Evolutionary conservation across 306 rosid genomes (phyloP).

Genomic region (Sicyos baderoa): DNA sequence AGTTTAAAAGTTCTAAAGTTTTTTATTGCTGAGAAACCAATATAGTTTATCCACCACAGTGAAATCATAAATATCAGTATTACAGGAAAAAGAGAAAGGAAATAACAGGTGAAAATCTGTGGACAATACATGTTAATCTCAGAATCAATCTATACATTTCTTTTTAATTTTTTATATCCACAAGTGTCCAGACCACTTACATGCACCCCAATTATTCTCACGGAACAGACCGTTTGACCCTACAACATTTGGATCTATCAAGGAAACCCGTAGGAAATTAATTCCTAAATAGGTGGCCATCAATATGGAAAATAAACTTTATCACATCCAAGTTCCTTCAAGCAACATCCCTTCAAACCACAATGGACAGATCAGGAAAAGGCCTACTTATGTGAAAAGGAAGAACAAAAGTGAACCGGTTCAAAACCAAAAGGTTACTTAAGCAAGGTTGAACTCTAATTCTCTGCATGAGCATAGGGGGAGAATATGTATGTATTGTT

Average conservation of each 20-base stretch:
- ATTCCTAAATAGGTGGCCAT: too few species aligned
- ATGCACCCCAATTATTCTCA: too few species aligned
- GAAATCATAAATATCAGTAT: background rate
- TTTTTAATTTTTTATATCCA: background rate
- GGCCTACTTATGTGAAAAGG: background rate
- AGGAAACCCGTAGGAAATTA: background rate
- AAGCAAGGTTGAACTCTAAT: background rate
- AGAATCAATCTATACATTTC: background rate
- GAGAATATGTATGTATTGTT: background rate
- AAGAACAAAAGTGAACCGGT: background rate
- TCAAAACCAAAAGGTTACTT: background rate
- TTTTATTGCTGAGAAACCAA: background rate
- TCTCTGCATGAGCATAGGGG: background rate
- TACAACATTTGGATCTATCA: background rate
- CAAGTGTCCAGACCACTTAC: background rate
- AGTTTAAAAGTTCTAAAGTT: background rate
- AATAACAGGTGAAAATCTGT: background rate
- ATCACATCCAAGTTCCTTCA: conserved; percentile 1
- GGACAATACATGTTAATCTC: background rate
- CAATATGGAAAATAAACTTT: background rate
- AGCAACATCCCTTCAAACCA: background rate
- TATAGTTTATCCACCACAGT: background rate
- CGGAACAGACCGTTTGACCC: background rate
- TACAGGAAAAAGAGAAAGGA: background rate
- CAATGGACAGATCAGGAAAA: background rate